A percentile compares a stretch with the other conserved stretches of the same genome.
Conservation (phyloP, 2,329 filamentous ascomycete species). For the Blastomyces silverae region DNA sequence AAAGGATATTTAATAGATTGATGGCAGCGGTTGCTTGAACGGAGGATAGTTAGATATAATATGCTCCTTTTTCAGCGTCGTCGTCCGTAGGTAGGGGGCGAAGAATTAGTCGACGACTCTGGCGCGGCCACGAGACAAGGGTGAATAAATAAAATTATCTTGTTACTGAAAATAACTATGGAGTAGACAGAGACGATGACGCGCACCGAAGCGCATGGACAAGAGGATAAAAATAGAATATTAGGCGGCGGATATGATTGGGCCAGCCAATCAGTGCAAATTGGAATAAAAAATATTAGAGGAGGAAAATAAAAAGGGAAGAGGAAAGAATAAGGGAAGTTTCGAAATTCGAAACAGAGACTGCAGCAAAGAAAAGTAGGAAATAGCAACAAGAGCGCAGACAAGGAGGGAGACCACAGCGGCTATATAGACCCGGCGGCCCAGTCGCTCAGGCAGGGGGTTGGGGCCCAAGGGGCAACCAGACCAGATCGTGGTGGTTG, state of each 20-base stretch:
- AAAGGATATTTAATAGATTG: background rate
- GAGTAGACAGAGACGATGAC: background rate
- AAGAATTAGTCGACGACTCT: background rate
- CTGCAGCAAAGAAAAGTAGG: constrained; percentile 10
- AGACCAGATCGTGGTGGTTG: background rate
- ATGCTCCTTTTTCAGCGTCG: background rate
- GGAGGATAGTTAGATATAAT: constrained; percentile 2
- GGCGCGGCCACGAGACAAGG: constrained; percentile 10
- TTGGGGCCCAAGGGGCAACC: background rate
- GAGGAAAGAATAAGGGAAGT: background rate
- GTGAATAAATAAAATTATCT: background rate
- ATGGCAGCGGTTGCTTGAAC: background rate
- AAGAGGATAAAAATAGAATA: constrained; percentile 11
- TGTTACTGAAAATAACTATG: constrained; percentile 12
- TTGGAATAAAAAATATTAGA: constrained; percentile 2
- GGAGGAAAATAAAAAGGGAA: background rate
- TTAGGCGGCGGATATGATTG: background rate
- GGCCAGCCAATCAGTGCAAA: constrained; percentile 13
- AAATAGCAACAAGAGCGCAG: background rate
- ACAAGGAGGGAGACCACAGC: constrained; percentile 6
- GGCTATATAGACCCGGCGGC: constrained; percentile 11
- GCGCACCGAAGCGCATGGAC: background rate
- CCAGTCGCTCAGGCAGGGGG: background rate
- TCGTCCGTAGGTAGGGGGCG: background rate
- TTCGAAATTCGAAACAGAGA: constrained; percentile 9